phyloP scores from a whole-genome alignment of 1,284 basidiomycete genomes.

The Gymnopus androsaceus region DNA sequence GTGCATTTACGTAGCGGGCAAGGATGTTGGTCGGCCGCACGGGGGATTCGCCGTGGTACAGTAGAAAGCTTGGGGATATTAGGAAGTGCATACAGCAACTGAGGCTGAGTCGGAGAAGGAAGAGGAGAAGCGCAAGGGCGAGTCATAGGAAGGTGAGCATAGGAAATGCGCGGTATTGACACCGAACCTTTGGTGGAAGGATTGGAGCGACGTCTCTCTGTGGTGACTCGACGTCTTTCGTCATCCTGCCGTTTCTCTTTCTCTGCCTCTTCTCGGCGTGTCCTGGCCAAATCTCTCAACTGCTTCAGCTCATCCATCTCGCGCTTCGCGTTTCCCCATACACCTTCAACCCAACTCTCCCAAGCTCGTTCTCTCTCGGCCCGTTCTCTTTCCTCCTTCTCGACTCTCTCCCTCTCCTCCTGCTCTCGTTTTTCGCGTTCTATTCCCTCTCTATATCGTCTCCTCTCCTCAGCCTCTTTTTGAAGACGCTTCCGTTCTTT shows the following conservation, averaged over 20 bases:
- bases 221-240: not conserved
- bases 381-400: conserved; percentile 29
- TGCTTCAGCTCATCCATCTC: conserved; percentile 12
- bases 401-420: conserved; percentile 33
- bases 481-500: conserved; percentile 40
- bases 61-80: conserved; percentile 9
- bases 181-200: not conserved
- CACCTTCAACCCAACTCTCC: conserved; percentile 17
- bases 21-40: not conserved
- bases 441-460: conserved; percentile 12
- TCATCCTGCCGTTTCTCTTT: conserved; percentile 5
- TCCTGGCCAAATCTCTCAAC: conserved; percentile 16
- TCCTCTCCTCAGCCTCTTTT: conserved; percentile 39
- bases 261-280: conserved; percentile 6
- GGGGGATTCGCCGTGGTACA: not conserved
- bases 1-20: not conserved
- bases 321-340: conserved; percentile 6
- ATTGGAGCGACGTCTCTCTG: not conserved
- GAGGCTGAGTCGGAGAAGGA: not conserved
- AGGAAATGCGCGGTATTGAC: conserved; percentile 7
- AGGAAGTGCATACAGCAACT: conserved; percentile 7
- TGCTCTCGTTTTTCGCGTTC: conserved; percentile 29
- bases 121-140: not conserved
- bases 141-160: conserved; percentile 7
- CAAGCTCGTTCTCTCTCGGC: conserved; percentile 22